Conservation (phyloP, 345 rosid species). For the Theobroma cacao region DNA sequence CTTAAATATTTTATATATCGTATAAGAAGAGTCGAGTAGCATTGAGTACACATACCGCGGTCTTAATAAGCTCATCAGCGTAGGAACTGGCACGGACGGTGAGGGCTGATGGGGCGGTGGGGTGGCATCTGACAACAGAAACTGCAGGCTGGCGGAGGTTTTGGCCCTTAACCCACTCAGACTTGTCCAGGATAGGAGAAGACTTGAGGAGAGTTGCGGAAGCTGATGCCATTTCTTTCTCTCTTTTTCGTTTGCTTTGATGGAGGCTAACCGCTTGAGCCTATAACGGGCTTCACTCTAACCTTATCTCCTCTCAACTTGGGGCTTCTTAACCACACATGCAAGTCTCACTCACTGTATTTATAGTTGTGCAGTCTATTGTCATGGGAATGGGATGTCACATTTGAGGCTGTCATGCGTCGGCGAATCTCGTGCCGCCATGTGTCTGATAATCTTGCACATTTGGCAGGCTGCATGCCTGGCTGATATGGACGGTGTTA, state of each 20-base stretch:
- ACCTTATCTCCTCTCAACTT: conserved; percentile 42
- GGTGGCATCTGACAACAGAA: conserved; percentile 40
- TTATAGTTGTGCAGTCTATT: conserved; percentile 36
- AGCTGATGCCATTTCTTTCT: conserved; percentile 70
- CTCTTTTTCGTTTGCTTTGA: neutral
- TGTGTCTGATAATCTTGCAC: conserved; percentile 58
- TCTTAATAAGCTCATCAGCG: conserved; percentile 94
- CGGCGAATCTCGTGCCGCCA: conserved; percentile 45
- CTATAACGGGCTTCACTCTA: neutral
- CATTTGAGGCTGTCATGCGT: conserved; percentile 66
- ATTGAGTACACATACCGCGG: conserved; percentile 65
- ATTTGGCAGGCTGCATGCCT: conserved; percentile 24
- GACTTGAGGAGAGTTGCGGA: conserved; percentile 70
- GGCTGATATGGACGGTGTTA: conserved; percentile 39
- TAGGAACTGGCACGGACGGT: conserved; percentile 75
- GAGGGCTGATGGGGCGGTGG: conserved; percentile 42
- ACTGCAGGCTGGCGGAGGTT: conserved; percentile 59
- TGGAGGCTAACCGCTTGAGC: conserved; percentile 19
- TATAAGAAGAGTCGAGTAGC: neutral
- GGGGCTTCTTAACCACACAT: conserved; percentile 38
- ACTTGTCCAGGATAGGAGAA: conserved; percentile 75
- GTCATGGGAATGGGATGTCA: conserved; percentile 59
- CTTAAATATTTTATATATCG: no score
- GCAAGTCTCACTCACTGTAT: conserved; percentile 29
- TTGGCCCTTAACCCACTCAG: conserved; percentile 79